Base-by-base conservation (phyloP, 306 rosid species). In the Acacia melanoxylon region DNA sequence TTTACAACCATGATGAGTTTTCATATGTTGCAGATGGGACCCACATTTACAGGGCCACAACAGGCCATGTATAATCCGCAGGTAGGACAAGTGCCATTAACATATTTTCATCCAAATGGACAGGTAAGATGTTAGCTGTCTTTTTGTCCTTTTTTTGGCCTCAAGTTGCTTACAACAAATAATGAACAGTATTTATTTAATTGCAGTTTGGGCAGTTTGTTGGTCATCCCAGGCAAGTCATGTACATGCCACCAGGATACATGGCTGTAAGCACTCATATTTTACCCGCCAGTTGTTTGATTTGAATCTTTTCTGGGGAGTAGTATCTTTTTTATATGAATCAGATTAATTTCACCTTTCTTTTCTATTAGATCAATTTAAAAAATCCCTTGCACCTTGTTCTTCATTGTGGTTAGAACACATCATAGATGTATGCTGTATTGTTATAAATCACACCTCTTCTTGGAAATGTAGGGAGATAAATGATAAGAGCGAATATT, bases 141-240 rank as follows among this genome's bases (percentile, higher is more conserved):
- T 45, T 6, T 22, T n/a, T 82, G 8, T 54, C n/a, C 56, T 72
- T 63, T 15, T 68, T 79, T 37, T 6, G 8, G 8, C 41, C 41
- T 37, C 41, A 37, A 37, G 41, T 37, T 6, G 41, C 75, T 54
- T 46, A 49, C 16, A 61, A 19, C 77, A 77, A 67, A 80, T 80
- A 68, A 16, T 81, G 68, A 63, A 37, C 49, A 14, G 42, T 72
- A 42, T 86, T 65, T 52, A 37, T 86, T 59, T 67, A n/a, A 72
- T 75, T 88, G 89, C 93, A 96, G 98, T 96, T 92, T 82, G 98
- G 93, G 77, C 99, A 87, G 78, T 89, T 92, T 81, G 76, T 87
- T 81, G 91, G 96, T 80, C 99, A 87, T 78, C 98, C 94, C 71
- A 90, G 97, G 84, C 99, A 89, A 83, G 88, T 87, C 79, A 8